Evolutionary conservation across 2,329 filamentous ascomycete genomes (phyloP).

Genomic region (Ophiosphaerella korrae): DNA sequence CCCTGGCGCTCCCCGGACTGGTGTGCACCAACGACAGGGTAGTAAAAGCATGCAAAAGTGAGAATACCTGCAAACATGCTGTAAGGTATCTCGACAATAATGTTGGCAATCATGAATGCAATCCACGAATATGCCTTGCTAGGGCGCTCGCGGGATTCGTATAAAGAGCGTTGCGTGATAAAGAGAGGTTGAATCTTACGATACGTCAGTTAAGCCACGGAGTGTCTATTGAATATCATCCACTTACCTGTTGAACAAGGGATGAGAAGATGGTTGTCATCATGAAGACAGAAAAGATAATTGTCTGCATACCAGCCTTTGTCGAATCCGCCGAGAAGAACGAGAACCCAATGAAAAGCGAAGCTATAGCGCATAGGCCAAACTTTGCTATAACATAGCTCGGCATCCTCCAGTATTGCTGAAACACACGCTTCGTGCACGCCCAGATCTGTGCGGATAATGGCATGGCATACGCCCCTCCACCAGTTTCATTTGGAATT

Average conservation of each 20-base stretch:
- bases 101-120: slow-evolving; percentile 72
- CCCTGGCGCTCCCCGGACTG: slow-evolving; percentile 55
- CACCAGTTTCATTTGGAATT: slow-evolving; percentile 39
- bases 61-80: slow-evolving; percentile 66
- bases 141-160: slow-evolving; percentile 65
- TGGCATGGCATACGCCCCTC: slow-evolving; percentile 53
- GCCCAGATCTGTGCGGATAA: slow-evolving; percentile 40
- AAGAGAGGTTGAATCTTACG: slow-evolving; percentile 62
- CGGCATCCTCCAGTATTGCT: slow-evolving; percentile 55
- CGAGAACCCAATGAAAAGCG: slow-evolving; percentile 48
- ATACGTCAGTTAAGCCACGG: slow-evolving; percentile 29
- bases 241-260: slow-evolving; percentile 55
- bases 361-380: slow-evolving; percentile 28
- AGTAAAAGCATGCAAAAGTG: slow-evolving; percentile 71
- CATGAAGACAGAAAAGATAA: slow-evolving; percentile 59
- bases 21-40: slow-evolving; percentile 50
- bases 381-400: slow-evolving; percentile 48
- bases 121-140: slow-evolving; percentile 78
- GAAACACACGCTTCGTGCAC: slow-evolving; percentile 50
- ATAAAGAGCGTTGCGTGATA: slow-evolving; percentile 62
- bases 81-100: slow-evolving; percentile 74
- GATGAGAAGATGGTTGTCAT: slow-evolving; percentile 50
- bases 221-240: background rate
- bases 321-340: slow-evolving; percentile 48
- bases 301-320: slow-evolving; percentile 52